Percentiles rank a stretch among this genome's conserved stretches.
phyloP scores from a whole-genome alignment of 179 eudicot genomes.

The Drosera spatulata region DNA sequence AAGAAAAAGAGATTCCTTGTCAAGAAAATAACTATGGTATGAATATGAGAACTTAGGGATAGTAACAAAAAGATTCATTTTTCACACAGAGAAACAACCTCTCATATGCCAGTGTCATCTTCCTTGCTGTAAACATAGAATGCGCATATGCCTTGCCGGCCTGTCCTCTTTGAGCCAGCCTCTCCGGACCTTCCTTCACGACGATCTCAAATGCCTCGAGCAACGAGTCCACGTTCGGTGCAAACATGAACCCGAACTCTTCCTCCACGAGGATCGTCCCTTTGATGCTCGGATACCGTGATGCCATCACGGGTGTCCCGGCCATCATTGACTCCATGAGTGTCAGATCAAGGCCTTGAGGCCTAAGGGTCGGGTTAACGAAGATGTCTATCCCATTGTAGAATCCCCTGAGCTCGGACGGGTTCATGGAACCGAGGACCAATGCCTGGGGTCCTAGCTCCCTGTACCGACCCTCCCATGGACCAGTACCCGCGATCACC shows the following conservation, averaged over 20 bases:
- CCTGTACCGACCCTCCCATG: conserved; percentile 49
- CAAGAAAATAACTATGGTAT: too few relatives aligned
- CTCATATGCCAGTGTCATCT: conserved; percentile 53
- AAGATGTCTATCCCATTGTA: conserved; percentile 50
- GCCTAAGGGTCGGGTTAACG: conserved; percentile 47
- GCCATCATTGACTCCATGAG: conserved; percentile 37
- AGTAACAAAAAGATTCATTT: not conserved
- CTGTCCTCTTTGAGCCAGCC: conserved; percentile 28
- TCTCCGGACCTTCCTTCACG: conserved; percentile 33
- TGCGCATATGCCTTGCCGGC: conserved; percentile 27
- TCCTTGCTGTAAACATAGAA: conserved; percentile 38
- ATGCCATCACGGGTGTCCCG: conserved; percentile 44
- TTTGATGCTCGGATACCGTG: conserved; percentile 40
- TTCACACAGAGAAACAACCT: conserved; percentile 40
- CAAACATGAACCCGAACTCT: conserved; percentile 40
- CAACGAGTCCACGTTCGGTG: conserved; percentile 29
- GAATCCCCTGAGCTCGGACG: conserved; percentile 23
- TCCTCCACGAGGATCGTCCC: conserved; percentile 29
- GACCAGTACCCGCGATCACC: conserved; percentile 49
- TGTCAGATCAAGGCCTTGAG: conserved; percentile 50
- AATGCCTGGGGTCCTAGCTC: conserved; percentile 28
- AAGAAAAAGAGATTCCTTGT: not conserved
- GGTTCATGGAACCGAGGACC: conserved; percentile 39
- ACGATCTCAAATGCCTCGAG: conserved; percentile 23
- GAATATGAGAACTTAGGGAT: not conserved